Evolutionary conservation across 2,329 filamentous ascomycete genomes (phyloP).

Genomic region (Emericellopsis cladophorae): DNA sequence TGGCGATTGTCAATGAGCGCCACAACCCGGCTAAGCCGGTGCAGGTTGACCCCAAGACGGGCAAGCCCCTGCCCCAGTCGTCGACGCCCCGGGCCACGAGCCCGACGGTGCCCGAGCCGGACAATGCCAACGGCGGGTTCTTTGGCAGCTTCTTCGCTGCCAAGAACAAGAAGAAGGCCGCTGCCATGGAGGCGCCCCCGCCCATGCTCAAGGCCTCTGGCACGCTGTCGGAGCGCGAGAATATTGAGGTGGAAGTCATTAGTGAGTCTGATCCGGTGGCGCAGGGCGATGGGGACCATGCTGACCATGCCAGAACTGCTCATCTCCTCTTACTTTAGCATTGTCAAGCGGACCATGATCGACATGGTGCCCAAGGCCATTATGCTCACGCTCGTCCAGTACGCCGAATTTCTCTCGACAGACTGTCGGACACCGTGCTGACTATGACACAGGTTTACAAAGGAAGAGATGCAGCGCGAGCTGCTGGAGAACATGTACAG

Average conservation of each 20-base stretch:
- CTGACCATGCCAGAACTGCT: constrained; percentile 56
- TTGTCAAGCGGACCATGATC: constrained; percentile 96
- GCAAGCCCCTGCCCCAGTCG: constrained; percentile 69
- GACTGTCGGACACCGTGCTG: not conserved
- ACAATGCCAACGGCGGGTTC: constrained; percentile 60
- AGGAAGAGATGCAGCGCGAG: constrained; percentile 97
- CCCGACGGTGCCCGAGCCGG: constrained; percentile 49
- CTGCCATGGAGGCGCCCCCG: constrained; percentile 95
- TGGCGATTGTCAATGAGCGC: constrained; percentile 95
- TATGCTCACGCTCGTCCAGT: constrained; percentile 95
- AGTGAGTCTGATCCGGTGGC: constrained; percentile 46
- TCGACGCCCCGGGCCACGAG: constrained; percentile 63
- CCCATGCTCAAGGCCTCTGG: constrained; percentile 89
- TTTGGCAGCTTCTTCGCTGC: constrained; percentile 98
- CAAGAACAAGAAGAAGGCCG: constrained; percentile 99
- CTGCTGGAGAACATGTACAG: constrained; percentile 97
- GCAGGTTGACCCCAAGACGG: constrained; percentile 96
- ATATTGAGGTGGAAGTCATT: constrained; percentile 94
- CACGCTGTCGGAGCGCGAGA: constrained; percentile 84
- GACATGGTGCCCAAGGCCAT: constrained; percentile 99
- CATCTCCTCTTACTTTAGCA: constrained; percentile 96
- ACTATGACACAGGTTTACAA: constrained; percentile 55
- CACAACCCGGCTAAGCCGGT: constrained; percentile 72
- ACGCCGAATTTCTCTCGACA: constrained; percentile 26
- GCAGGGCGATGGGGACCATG: not conserved